phyloP scores from a whole-genome alignment of 1,139 yeast species.

The Yamadazyma trypodendri region DNA sequence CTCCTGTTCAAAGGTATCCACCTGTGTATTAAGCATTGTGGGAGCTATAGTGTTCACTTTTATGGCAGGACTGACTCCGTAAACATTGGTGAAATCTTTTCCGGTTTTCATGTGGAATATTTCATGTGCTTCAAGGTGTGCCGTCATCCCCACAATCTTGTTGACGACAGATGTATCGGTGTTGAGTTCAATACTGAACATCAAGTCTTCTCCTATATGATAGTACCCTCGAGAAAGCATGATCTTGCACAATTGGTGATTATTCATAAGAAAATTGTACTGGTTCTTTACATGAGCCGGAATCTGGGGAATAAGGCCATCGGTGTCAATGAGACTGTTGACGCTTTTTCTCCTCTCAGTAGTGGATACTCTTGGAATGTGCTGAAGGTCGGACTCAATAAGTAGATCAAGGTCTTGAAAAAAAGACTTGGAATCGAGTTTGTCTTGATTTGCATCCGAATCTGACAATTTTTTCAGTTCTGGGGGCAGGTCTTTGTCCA shows the following conservation, averaged over 20 bases:
- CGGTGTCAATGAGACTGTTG: slow-evolving; percentile 15
- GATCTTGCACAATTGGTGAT: slow-evolving; percentile 32
- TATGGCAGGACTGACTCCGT: slow-evolving; percentile 37
- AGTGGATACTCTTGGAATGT: slow-evolving; percentile 34
- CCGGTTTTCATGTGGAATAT: slow-evolving; percentile 24
- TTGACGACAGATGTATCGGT: slow-evolving; percentile 18
- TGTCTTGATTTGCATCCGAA: slow-evolving; percentile 9
- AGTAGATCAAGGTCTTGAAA: slow-evolving; percentile 32
- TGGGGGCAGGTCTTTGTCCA: not conserved
- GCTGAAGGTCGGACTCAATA: slow-evolving; percentile 34
- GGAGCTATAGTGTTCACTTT: slow-evolving; percentile 37
- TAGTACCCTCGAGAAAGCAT: slow-evolving; percentile 43
- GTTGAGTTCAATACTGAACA: slow-evolving; percentile 27
- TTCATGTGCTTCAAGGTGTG: slow-evolving; percentile 43
- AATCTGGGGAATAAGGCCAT: slow-evolving; percentile 26
- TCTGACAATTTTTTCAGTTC: not conserved
- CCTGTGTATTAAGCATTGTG: slow-evolving; percentile 21
- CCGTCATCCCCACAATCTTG: slow-evolving; percentile 34
- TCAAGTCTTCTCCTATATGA: slow-evolving; percentile 50
- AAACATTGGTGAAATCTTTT: slow-evolving; percentile 25
- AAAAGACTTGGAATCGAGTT: slow-evolving; percentile 17
- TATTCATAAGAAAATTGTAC: slow-evolving; percentile 38
- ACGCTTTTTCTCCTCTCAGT: slow-evolving; percentile 31
- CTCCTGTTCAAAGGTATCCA: slow-evolving; percentile 10
- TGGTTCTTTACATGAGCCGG: slow-evolving; percentile 35